Conservation (phyloP, 2,329 filamentous ascomycete species). For the Trichoderma breve region DNA sequence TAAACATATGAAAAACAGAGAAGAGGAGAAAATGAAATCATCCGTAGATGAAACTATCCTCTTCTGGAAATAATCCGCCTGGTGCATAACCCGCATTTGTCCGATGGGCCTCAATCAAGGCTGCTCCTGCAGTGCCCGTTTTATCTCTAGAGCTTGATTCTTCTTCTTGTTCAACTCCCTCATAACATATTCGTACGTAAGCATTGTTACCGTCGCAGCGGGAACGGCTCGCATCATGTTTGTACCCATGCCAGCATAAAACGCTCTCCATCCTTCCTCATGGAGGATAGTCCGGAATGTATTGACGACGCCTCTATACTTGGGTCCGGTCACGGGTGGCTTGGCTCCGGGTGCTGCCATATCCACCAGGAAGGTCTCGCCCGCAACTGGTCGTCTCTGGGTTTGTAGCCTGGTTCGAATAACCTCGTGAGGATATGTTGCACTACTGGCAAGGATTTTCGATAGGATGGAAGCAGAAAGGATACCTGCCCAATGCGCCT, state of each 20-base stretch:
- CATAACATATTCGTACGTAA: slow-evolving; percentile 86
- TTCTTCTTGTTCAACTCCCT: slow-evolving; percentile 47
- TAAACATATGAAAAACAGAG: not conserved
- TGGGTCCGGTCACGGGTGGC: slow-evolving; percentile 34
- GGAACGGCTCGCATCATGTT: slow-evolving; percentile 97
- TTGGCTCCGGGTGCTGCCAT: slow-evolving; percentile 30
- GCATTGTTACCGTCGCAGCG: slow-evolving; percentile 93
- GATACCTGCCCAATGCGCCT: slow-evolving; percentile 77
- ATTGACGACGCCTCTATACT: slow-evolving; percentile 75
- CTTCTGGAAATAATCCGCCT: not conserved
- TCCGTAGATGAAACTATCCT: not conserved
- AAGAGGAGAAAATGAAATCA: not conserved
- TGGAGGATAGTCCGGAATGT: slow-evolving; percentile 81
- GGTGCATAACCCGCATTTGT: not conserved
- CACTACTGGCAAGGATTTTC: slow-evolving; percentile 90
- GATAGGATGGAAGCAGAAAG: slow-evolving; percentile 86
- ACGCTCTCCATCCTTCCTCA: slow-evolving; percentile 94
- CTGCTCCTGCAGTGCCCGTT: slow-evolving; percentile 26
- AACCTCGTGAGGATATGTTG: slow-evolving; percentile 96
- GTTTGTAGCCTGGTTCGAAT: slow-evolving; percentile 91
- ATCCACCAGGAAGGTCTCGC: slow-evolving; percentile 48
- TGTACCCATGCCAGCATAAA: slow-evolving; percentile 95
- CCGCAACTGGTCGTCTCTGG: slow-evolving; percentile 70
- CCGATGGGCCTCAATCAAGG: slow-evolving; percentile 19
- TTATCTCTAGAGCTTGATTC: slow-evolving; percentile 38